Evolutionary conservation across 176 grass and related monocot genomes (phyloP).

Genomic region (Chrysopogon serrulatus): DNA sequence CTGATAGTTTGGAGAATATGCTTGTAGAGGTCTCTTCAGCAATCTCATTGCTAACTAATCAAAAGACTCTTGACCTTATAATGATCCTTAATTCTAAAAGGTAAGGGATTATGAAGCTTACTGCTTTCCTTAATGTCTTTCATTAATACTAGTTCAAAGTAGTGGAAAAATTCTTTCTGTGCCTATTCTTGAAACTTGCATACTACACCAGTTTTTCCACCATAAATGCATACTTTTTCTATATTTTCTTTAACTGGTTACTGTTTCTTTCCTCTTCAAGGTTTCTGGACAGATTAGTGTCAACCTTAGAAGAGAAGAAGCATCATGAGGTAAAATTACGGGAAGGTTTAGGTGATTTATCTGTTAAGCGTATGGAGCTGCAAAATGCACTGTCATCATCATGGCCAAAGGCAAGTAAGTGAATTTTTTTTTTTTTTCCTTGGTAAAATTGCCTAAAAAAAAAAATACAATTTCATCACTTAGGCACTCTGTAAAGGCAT

Average conservation of each 20-base stretch:
- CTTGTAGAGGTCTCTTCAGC: constrained; percentile 60
- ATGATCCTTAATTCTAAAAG: constrained; percentile 98
- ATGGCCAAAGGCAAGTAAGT: constrained; percentile 92
- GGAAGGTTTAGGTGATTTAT: constrained; percentile 79
- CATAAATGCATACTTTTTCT: constrained; percentile 6
- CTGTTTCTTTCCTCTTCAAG: constrained; percentile 33
- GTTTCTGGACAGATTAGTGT: constrained; percentile 90
- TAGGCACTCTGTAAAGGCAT: not conserved
- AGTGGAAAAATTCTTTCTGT: not conserved
- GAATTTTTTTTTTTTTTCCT: not conserved
- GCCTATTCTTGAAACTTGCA: not conserved
- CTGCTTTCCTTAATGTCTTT: not conserved
- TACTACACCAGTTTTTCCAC: not conserved
- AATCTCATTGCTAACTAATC: constrained; percentile 78
- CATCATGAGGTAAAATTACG: constrained; percentile 79
- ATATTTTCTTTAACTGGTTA: not conserved
- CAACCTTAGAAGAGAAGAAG: constrained; percentile 84
- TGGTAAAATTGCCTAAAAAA: not conserved
- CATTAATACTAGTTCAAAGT: not conserved
- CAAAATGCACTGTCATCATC: constrained; percentile 86
- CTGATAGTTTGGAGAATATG: constrained; percentile 65
- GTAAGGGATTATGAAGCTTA: constrained; percentile 27
- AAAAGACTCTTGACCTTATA: constrained; percentile 90
- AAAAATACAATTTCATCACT: not conserved
- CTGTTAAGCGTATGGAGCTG: constrained; percentile 83